Conservation (phyloP, 2,329 filamentous ascomycete genomes). For the Pestalotiopsis sp. region DNA sequence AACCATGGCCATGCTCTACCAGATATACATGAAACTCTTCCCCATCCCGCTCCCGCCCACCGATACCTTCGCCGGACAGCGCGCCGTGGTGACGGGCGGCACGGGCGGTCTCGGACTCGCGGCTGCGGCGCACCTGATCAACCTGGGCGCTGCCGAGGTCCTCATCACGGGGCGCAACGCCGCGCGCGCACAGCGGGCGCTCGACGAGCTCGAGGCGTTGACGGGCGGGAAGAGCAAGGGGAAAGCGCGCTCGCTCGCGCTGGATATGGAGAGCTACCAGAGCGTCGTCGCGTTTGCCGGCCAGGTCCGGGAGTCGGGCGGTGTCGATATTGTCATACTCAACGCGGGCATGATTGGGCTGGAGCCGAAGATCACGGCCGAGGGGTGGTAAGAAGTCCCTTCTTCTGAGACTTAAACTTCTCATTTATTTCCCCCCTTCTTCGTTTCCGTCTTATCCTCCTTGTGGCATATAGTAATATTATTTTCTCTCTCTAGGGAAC, state of each 20-base stretch:
- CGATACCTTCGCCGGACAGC: slow-evolving; percentile 21
- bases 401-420: no score
- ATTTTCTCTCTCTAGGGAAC: slow-evolving; percentile 39
- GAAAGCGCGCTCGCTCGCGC: slow-evolving; percentile 42
- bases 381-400: slow-evolving; percentile 29
- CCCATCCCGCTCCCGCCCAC: slow-evolving; percentile 20
- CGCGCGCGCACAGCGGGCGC: slow-evolving; percentile 39
- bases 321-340: slow-evolving; percentile 47
- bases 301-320: slow-evolving; percentile 28
- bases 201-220: slow-evolving; percentile 34
- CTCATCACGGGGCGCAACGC: slow-evolving; percentile 42
- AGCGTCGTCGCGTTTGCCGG: slow-evolving; percentile 43
- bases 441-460: neutral
- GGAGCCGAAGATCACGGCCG: slow-evolving; percentile 23
- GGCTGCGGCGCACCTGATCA: slow-evolving; percentile 40
- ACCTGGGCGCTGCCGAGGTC: slow-evolving; percentile 40
- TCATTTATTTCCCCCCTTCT: no score
- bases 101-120: slow-evolving; percentile 44
- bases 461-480: no score
- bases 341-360: slow-evolving; percentile 42
- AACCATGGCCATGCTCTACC: slow-evolving; percentile 16
- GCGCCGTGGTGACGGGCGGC: slow-evolving; percentile 43
- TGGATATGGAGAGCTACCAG: slow-evolving; percentile 46
- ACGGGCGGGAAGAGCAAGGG: slow-evolving; percentile 8
- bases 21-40: slow-evolving; percentile 30